These are phyloP conservation scores for Allium sativum DNA, from an alignment of 106 monocot genomes.

Conservation along the genomic window DNA sequence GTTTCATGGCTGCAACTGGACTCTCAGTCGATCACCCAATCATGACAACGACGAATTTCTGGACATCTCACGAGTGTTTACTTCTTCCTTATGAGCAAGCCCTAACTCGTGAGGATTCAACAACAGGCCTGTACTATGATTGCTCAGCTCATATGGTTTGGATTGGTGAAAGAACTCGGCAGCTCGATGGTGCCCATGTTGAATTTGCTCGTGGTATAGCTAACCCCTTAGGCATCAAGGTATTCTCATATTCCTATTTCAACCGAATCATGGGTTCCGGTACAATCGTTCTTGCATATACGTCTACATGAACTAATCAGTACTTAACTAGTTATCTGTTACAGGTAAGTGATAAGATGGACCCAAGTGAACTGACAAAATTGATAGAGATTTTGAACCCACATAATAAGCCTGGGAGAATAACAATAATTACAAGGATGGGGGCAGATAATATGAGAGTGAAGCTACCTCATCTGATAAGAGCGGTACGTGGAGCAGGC, in stretches of 20 bases:
- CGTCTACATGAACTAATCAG: too few species aligned
- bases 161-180: slow-evolving; percentile 86
- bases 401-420: slow-evolving; percentile 55
- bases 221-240: slow-evolving; percentile 80
- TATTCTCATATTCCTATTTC: neutral
- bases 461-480: slow-evolving; percentile 75
- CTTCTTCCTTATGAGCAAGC: slow-evolving; percentile 70
- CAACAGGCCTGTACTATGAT: slow-evolving; percentile 56
- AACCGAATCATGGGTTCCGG: too few species aligned
- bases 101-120: slow-evolving; percentile 64
- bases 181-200: slow-evolving; percentile 83
- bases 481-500: slow-evolving; percentile 59
- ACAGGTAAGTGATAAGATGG: slow-evolving; percentile 69
- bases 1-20: slow-evolving; percentile 62
- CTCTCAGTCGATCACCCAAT: slow-evolving; percentile 56
- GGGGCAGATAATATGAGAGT: slow-evolving; percentile 87
- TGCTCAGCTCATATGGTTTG: slow-evolving; percentile 85
- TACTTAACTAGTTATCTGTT: neutral
- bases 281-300: too few species aligned
- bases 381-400: slow-evolving; percentile 66
- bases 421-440: slow-evolving; percentile 69
- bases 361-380: slow-evolving; percentile 54
- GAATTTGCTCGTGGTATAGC: slow-evolving; percentile 81
- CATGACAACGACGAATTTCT: slow-evolving; percentile 64
- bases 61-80: slow-evolving; percentile 70